Base-by-base conservation (phyloP, 495 filamentous ascomycete species). In the Echria macrotheca region DNA sequence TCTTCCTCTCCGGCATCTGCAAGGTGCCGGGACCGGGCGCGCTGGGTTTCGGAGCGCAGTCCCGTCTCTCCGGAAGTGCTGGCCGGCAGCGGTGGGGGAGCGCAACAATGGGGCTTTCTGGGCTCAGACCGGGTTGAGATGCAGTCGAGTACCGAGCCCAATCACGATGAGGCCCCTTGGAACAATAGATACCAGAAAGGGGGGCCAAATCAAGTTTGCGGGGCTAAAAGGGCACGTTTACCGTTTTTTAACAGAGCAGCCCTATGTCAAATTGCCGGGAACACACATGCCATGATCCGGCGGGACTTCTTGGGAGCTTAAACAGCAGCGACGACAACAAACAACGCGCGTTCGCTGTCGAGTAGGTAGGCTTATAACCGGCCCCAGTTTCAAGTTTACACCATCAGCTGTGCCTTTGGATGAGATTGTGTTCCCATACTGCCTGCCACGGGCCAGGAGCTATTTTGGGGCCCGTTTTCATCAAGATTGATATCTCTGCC, bases 21-120 rank as follows among this genome's bases (percentile, higher is more conserved):
- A 29, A 53, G 48, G 38, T 48, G 40, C 43, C 51, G 54, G 49
- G 53, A 44, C 47, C 47, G 44, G 45, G 31, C 52, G 57, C 56
- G n/a, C n/a, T n/a, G 38, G 53, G 19, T 59, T 52, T 63, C 56
- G 56, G 56, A 49, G 48, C 53, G 54, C 44, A 22, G 43, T 63
- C 53, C 59, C 56, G 56, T 41, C 40, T 59, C 51, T 41, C 28
- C 24, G 43, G 53, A 31, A 17, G 36, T 21, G 19, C 40, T 42
- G 37, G 9, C 28, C n/a, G n/a, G 28, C 47, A 18, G 44, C 53
- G 35, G 49, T 19, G 36, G 24, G 37, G 25, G 51, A 26, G 45
- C 46, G 36, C 38, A 21, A 21, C 49, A 35, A 43, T 43, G 23
- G 8, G 8, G 35, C 12, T 18, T 42, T 12, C 19, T 31, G 47